Base-by-base conservation (phyloP, 2,329 filamentous ascomycete species). In the Exophiala calicioides region DNA sequence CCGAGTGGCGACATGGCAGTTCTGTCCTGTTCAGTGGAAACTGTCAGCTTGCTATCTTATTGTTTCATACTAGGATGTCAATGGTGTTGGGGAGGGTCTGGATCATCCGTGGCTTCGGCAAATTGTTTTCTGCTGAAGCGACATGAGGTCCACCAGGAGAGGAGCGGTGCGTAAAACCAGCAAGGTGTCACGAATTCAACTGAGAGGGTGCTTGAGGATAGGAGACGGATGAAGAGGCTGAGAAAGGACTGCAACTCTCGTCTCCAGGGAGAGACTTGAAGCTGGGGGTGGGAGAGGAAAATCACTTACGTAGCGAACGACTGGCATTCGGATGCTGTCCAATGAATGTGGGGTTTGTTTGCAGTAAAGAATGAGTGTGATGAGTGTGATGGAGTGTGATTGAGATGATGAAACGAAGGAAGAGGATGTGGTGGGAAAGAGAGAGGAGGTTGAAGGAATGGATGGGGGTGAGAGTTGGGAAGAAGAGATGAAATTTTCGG, bases 311-410 rank as follows among this genome's bases (percentile, higher is more conserved):
- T 23, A 18, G 23, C 37, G 32, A 10, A 20, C 31, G 10, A 44
- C 21, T 37, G 29, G 31, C 10, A 19, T 16, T 26, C n/a, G n/a
- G 36, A 47, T 40, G 42, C 16, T 42, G 23, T 29, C 36, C 24
- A 46, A 41, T 16, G 27, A 44, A 44, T 40, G 32, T 33, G 21
- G 45, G 42, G 33, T 19, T 21, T 35, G 19, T 15, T 37, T 37
- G 47, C 19, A 33, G 36, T 38, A 45, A 50, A 20, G 40, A 44
- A 50, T 44, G 47, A 36, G 32, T n/a, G n/a, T n/a, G n/a, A n/a
- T 27, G 24, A 27, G 12, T 9, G 29, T 39, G 46, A 44, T 26
- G 34, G 44, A 44, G 44, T 24, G 47, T 24, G 42, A 50, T 47
- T 42, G 20, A 35, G 32, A 44, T 30, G 38, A 18, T 27, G 39